Evolutionary conservation across 1,139 yeast species (phyloP).

Genomic region (Sugiyamaella neomexicana): DNA sequence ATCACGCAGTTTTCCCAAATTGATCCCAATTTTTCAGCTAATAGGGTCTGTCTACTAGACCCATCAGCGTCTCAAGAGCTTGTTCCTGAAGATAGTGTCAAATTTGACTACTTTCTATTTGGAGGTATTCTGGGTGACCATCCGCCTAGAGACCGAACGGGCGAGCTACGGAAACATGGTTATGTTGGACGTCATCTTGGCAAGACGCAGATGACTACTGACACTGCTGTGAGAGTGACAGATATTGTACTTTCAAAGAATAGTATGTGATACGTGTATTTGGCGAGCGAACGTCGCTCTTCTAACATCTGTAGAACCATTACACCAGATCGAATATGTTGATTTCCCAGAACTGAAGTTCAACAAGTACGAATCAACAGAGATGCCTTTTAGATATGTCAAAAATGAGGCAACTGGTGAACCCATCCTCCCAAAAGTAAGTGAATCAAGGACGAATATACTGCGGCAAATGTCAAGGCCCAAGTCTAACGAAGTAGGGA

Average conservation of each 20-base stretch:
- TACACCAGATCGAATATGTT: constrained; percentile 75
- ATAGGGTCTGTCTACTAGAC: constrained; percentile 77
- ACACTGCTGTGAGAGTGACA: constrained; percentile 92
- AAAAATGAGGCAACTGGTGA: constrained; percentile 53
- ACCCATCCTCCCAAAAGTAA: constrained; percentile 74
- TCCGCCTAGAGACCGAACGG: constrained; percentile 95
- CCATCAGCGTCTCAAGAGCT: constrained; percentile 81
- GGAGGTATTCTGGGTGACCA: constrained; percentile 97
- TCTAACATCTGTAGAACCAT: constrained; percentile 35
- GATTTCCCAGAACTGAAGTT: constrained; percentile 94
- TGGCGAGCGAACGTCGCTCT: not conserved
- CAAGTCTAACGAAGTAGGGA: constrained; percentile 48
- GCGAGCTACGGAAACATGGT: constrained; percentile 78
- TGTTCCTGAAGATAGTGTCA: constrained; percentile 61
- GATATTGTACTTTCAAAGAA: constrained; percentile 66
- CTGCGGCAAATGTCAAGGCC: too few relatives aligned
- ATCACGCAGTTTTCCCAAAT: constrained; percentile 51
- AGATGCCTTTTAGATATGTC: constrained; percentile 95
- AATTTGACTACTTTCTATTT: constrained; percentile 84
- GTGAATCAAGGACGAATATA: constrained; percentile 15
- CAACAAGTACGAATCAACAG: constrained; percentile 85
- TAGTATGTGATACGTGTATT: constrained; percentile 30
- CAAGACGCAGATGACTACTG: constrained; percentile 92
- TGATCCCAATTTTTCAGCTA: constrained; percentile 47
- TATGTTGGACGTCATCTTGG: constrained; percentile 86